phyloP scores from a whole-genome alignment of 2,329 filamentous ascomycete genomes.

The Ophiostoma novo-ulmi region DNA sequence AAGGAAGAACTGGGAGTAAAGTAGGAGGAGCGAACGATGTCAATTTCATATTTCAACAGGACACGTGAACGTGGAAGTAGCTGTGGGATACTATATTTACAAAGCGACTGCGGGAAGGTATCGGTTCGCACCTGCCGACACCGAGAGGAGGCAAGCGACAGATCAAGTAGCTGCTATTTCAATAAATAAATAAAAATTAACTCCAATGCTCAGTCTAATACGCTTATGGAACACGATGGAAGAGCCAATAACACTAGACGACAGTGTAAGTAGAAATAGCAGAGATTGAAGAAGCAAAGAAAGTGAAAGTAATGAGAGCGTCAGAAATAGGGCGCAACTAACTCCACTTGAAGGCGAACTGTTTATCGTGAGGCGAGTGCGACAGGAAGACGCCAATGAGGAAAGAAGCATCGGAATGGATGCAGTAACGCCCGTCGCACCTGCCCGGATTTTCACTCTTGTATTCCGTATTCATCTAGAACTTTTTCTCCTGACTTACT shows the following conservation, averaged over 20 bases:
- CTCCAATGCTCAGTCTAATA: neutral
- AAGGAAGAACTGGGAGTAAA: neutral
- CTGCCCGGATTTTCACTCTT: neutral
- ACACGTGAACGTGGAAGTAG: neutral
- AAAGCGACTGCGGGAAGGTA: neutral
- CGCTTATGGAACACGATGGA: neutral
- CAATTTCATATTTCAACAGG: neutral
- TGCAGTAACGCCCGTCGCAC: neutral
- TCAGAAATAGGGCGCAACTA: neutral
- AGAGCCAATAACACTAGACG: neutral
- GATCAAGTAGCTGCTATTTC: constrained; percentile 5
- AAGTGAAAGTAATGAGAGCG: neutral
- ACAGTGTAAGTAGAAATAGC: neutral
- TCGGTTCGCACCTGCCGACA: constrained; percentile 19
- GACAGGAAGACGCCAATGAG: neutral
- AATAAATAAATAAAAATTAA: neutral
- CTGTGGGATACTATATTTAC: neutral
- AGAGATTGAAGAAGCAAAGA: neutral
- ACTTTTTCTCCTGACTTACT: neutral
- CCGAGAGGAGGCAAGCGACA: constrained; percentile 2
- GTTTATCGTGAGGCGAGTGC: neutral
- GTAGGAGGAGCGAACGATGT: neutral
- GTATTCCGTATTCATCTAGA: neutral
- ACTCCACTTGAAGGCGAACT: neutral
- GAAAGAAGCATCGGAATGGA: neutral